phyloP scores from a whole-genome alignment of 208 protist genomes.

The Leishmania lainsoni region DNA sequence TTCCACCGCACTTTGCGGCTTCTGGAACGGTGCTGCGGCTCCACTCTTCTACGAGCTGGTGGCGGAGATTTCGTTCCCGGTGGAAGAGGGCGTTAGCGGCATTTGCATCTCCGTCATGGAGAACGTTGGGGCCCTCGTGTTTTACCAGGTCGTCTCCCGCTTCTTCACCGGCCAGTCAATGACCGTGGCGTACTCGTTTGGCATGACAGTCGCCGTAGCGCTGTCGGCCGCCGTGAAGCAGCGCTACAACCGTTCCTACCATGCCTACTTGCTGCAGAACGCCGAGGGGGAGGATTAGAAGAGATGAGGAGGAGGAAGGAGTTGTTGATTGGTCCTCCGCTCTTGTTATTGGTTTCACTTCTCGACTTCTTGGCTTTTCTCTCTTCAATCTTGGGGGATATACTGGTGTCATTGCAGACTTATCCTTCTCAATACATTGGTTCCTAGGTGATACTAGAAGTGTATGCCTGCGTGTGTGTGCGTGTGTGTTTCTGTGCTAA shows the following conservation, averaged over 20 bases:
- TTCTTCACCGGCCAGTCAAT: conserved; percentile 76
- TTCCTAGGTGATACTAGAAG: background rate
- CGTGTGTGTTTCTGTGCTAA: background rate
- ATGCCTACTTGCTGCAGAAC: conserved; percentile 48
- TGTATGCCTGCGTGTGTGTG: background rate
- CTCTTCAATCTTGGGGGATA: background rate
- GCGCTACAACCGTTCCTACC: conserved; percentile 84
- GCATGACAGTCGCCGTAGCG: conserved; percentile 78
- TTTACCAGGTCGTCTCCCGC: conserved; percentile 80
- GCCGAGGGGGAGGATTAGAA: conserved; percentile 22
- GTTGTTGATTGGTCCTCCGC: background rate
- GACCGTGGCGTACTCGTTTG: conserved; percentile 84
- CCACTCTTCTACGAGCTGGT: conserved; percentile 88
- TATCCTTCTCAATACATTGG: background rate
- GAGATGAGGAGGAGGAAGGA: background rate
- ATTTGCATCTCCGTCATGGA: conserved; percentile 83
- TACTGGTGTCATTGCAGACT: background rate
- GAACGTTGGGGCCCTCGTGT: conserved; percentile 80
- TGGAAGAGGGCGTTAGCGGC: conserved; percentile 85
- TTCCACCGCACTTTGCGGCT: conserved; percentile 76
- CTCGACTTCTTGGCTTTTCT: background rate
- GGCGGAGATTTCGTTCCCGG: conserved; percentile 86
- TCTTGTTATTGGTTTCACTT: background rate
- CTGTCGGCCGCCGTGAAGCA: conserved; percentile 74
- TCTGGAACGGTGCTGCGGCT: conserved; percentile 87